Evolutionary conservation across 331 rosid species (phyloP).

Genomic region (Malus hybrid): DNA sequence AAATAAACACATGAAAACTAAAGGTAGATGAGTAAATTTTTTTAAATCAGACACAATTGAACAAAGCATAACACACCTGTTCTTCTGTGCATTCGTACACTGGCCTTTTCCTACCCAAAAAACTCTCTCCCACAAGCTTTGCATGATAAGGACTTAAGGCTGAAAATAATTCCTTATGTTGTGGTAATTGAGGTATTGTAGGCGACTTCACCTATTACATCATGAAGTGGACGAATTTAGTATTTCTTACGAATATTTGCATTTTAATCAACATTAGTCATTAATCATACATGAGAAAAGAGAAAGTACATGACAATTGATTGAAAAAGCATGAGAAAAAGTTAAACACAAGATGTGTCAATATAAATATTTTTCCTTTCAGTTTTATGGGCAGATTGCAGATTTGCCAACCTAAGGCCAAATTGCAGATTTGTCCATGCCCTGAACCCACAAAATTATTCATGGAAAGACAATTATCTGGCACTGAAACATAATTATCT

Average conservation of each 20-base stretch:
- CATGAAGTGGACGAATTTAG: background rate
- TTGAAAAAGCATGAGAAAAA: background rate
- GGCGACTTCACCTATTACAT: slow-evolving; percentile 73
- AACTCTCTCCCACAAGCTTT: slow-evolving; percentile 92
- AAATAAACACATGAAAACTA: background rate
- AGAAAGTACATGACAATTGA: background rate
- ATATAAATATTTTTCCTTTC: background rate
- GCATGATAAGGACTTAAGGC: slow-evolving; percentile 75
- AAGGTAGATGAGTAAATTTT: background rate
- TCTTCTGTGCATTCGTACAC: slow-evolving; percentile 80
- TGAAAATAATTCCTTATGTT: slow-evolving; percentile 63
- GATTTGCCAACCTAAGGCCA: background rate
- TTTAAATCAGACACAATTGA: background rate
- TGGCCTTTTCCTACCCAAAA: slow-evolving; percentile 84
- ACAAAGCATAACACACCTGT: slow-evolving; percentile 54
- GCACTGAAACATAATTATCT: background rate
- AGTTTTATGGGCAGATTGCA: background rate
- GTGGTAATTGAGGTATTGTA: slow-evolving; percentile 72
- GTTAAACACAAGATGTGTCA: background rate
- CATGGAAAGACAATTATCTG: background rate
- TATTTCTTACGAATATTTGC: background rate
- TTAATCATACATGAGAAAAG: background rate
- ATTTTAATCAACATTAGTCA: background rate
- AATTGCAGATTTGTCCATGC: background rate
- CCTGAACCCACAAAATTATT: background rate